These are phyloP conservation scores for Diddensiella caesifluorescens DNA, from an alignment of 805 yeast species.

Conservation along the genomic window DNA sequence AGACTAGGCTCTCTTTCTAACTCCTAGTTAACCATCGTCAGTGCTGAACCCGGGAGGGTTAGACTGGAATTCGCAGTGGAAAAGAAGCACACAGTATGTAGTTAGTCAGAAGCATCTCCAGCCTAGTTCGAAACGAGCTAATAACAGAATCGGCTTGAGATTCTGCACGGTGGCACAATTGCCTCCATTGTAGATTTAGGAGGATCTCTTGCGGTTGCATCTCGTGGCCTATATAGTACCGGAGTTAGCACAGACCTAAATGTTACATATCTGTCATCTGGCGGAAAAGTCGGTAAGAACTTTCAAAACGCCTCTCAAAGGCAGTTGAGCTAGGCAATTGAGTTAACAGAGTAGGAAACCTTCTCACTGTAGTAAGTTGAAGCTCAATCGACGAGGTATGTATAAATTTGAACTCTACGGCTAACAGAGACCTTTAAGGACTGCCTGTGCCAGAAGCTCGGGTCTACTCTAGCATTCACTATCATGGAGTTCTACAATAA, in stretches of 20 bases:
- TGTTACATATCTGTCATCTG: slow-evolving; percentile 36
- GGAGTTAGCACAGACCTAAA: slow-evolving; percentile 41
- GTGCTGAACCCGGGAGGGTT: slow-evolving; percentile 34
- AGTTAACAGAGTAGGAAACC: no score
- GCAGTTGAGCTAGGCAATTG: no score
- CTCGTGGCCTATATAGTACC: slow-evolving; percentile 38
- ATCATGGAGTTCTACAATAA: slow-evolving; percentile 32
- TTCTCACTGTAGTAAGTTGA: no score
- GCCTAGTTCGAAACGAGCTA: neutral
- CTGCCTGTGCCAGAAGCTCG: slow-evolving; percentile 33
- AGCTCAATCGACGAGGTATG: no score
- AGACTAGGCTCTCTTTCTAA: slow-evolving; percentile 5
- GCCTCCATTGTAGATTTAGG: slow-evolving; percentile 40
- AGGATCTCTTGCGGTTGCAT: slow-evolving; percentile 40
- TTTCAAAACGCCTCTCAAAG: no score
- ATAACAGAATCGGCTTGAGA: slow-evolving; percentile 34
- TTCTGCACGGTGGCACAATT: slow-evolving; percentile 40
- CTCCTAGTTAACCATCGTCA: slow-evolving; percentile 25
- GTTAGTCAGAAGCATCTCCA: neutral
- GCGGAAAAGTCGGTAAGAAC: slow-evolving; percentile 36
- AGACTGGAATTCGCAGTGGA: slow-evolving; percentile 31
- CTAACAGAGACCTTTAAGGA: slow-evolving; percentile 3
- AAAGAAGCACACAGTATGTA: slow-evolving; percentile 32
- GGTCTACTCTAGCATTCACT: slow-evolving; percentile 39
- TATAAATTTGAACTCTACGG: no score